phyloP scores from a whole-genome alignment of 1,139 yeast species.

The Geotrichum armillariae region DNA sequence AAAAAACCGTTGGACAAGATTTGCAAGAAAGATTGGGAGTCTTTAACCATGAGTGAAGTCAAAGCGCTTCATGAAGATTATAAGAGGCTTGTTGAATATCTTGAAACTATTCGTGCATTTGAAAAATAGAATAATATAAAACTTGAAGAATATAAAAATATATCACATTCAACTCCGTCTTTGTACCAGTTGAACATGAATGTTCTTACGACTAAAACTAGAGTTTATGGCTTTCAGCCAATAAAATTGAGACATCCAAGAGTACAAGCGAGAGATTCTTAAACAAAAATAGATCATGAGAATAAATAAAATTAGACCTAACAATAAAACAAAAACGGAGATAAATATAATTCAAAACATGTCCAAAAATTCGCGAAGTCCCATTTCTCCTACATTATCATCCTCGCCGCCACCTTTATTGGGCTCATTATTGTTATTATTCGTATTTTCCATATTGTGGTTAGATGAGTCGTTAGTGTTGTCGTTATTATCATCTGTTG shows the following conservation, averaged over 20 bases:
- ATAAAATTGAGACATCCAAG: too few species aligned
- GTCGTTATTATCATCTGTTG: neutral
- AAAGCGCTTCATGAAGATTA: constrained; percentile 40
- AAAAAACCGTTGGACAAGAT: constrained; percentile 31
- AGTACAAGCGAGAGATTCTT: too few species aligned
- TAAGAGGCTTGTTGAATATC: constrained; percentile 36
- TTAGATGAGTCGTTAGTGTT: neutral
- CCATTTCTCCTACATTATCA: neutral
- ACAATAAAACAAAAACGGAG: too few species aligned
- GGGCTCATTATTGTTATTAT: too few species aligned
- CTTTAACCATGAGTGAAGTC: constrained; percentile 39
- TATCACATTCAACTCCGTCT: too few species aligned
- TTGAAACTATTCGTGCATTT: constrained; percentile 35
- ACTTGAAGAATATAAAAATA: neutral
- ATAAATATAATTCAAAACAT: neutral
- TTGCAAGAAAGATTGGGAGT: constrained; percentile 24
- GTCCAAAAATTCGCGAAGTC: constrained; percentile 1
- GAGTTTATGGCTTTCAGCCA: too few species aligned
- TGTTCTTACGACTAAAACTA: too few species aligned
- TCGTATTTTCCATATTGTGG: too few species aligned
- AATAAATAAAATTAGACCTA: too few species aligned
- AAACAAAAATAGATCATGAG: too few species aligned
- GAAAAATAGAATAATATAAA: constrained; percentile 25
- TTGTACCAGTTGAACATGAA: too few species aligned
- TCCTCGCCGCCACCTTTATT: neutral